phyloP scores from a whole-genome alignment of 805 yeast genomes.

The Wickerhamiella sergipiensis region DNA sequence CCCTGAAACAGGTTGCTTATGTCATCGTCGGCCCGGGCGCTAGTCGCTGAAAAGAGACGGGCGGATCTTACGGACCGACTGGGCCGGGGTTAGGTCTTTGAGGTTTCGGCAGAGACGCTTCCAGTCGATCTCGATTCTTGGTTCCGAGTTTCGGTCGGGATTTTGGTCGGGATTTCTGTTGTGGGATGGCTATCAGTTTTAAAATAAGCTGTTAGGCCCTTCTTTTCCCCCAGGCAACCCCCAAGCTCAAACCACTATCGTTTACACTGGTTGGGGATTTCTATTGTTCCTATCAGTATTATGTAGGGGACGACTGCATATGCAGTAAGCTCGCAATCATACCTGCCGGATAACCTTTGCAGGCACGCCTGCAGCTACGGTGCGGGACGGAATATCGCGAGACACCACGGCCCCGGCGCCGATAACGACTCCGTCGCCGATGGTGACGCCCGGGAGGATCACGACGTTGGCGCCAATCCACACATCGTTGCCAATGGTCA shows the following conservation, averaged over 20 bases:
- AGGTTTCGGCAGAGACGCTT: not conserved
- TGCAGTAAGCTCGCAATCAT: not conserved
- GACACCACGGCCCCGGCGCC: slow-evolving; percentile 61
- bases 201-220: too few relatives aligned
- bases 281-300: not conserved
- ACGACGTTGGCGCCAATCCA: slow-evolving; percentile 51
- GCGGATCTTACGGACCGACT: not conserved
- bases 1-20: not conserved
- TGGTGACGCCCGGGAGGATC: slow-evolving; percentile 50
- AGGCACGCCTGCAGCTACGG: slow-evolving; percentile 54
- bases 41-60: not conserved
- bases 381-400: slow-evolving; percentile 38
- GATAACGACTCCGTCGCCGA: slow-evolving; percentile 47
- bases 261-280: not conserved
- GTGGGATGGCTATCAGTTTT: too few relatives aligned
- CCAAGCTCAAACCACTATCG: too few relatives aligned
- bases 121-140: too few relatives aligned
- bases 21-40: not conserved
- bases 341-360: slow-evolving; percentile 28
- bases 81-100: not conserved
- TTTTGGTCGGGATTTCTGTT: too few relatives aligned
- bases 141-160: too few relatives aligned
- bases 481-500: slow-evolving; percentile 47
- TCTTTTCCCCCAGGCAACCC: too few relatives aligned
- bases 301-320: not conserved